These are phyloP conservation scores for Mallotus nudiflorus DNA, from an alignment of 345 rosid species.

Conservation along the genomic window DNA sequence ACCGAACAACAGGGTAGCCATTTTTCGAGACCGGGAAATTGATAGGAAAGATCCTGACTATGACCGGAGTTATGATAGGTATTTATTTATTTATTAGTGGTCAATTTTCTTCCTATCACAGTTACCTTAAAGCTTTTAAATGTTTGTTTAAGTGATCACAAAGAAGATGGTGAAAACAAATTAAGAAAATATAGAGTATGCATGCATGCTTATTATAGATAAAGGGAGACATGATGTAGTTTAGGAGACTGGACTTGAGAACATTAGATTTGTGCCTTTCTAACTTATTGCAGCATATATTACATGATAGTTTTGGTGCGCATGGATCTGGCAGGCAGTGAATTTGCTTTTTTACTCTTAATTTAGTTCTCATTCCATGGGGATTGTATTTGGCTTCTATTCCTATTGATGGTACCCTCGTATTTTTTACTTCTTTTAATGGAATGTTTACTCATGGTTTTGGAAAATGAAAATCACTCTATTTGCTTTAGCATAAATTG, in stretches of 20 bases:
- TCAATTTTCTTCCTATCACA: too few relatives aligned
- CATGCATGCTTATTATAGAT: background rate
- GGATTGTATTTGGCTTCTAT: too few relatives aligned
- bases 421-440: too few relatives aligned
- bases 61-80: conserved; percentile 80
- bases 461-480: too few relatives aligned
- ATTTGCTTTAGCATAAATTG: too few relatives aligned
- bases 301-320: background rate
- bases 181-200: background rate
- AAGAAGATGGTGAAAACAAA: background rate
- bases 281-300: background rate
- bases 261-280: too few relatives aligned
- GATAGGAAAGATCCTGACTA: conserved; percentile 82
- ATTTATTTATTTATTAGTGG: conserved; percentile 13
- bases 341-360: too few relatives aligned
- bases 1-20: conserved; percentile 64
- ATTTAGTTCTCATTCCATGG: background rate
- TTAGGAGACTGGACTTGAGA: too few relatives aligned
- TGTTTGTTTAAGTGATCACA: background rate
- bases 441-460: too few relatives aligned
- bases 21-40: conserved; percentile 75
- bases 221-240: background rate
- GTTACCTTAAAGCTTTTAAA: background rate
- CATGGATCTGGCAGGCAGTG: background rate
- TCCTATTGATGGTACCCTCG: too few relatives aligned